A percentile compares a stretch with the other conserved stretches of the same genome.
Conservation (phyloP, 192 early-diverging fungal species). For the Rhizoclosmatium sp. region DNA sequence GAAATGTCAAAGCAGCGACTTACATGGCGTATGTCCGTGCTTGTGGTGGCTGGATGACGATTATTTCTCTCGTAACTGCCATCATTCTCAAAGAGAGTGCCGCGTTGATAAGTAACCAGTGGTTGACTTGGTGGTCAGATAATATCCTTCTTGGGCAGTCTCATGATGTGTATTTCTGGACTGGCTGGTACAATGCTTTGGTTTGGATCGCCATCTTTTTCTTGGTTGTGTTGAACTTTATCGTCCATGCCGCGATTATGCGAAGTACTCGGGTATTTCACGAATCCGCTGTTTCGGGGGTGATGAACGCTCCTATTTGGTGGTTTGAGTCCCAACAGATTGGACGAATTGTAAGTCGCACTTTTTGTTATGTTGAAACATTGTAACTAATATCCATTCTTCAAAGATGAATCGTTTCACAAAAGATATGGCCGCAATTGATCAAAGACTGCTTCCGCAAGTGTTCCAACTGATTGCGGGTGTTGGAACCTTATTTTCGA, state of each 20-base stretch:
- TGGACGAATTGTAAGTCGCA: constrained; percentile 73
- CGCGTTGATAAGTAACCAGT: not conserved
- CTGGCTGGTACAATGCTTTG: constrained; percentile 27
- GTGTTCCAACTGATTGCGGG: too few species aligned
- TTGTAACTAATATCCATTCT: too few species aligned
- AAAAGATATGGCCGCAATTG: too few species aligned
- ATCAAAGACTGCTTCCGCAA: too few species aligned
- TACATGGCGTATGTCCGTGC: not conserved
- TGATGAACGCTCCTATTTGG: constrained; percentile 25
- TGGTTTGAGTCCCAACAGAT: constrained; percentile 47
- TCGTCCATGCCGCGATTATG: constrained; percentile 2
- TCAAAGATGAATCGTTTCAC: too few species aligned
- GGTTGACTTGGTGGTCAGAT: constrained; percentile 30
- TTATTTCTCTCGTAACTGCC: not conserved
- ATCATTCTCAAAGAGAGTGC: not conserved
- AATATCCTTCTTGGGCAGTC: not conserved
- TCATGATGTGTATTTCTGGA: constrained; percentile 31
- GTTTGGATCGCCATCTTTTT: constrained; percentile 34
- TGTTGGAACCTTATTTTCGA: not conserved
- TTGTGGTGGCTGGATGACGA: not conserved
- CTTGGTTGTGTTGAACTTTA: constrained; percentile 26
- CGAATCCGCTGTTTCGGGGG: constrained; percentile 43
- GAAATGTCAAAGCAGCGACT: constrained; percentile 15
- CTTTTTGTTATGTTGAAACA: constrained; percentile 33
- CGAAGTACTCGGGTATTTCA: constrained; percentile 51